A percentile compares a stretch with the other conserved stretches of the same genome.
Evolutionary conservation across 441 rosid species (phyloP).

Genomic region (Melastoma candidum): DNA sequence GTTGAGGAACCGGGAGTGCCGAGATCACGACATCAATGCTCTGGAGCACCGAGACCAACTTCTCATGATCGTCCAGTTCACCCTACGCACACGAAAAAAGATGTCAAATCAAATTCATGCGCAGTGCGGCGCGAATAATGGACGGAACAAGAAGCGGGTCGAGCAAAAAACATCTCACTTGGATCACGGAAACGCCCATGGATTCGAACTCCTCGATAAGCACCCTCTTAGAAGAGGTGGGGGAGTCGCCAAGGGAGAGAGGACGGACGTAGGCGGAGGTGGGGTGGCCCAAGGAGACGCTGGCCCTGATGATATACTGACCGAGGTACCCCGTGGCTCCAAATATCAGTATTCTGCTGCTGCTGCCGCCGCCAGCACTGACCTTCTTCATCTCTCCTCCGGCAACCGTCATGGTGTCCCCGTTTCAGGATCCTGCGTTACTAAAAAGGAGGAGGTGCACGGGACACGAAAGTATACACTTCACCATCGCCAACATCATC

Average conservation of each 20-base stretch:
- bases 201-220: constrained; percentile 14
- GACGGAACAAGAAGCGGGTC: background rate
- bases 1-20: constrained; percentile 29
- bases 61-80: constrained; percentile 36
- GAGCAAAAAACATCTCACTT: constrained; percentile 4
- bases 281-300: constrained; percentile 24
- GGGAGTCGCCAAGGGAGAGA: background rate
- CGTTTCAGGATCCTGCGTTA: too few species aligned
- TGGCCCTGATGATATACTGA: constrained; percentile 28
- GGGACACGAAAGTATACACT: too few species aligned
- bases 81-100: constrained; percentile 12
- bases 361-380: too few species aligned
- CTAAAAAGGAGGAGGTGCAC: too few species aligned
- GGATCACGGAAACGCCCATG: constrained; percentile 19
- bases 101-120: background rate
- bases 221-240: constrained; percentile 11
- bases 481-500: too few species aligned
- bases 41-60: constrained; percentile 24
- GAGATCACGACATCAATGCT: constrained; percentile 29
- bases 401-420: too few species aligned
- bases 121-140: background rate
- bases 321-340: constrained; percentile 14
- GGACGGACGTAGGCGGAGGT: constrained; percentile 33
- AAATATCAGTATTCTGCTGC: constrained; percentile 10
- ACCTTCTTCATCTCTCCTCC: too few species aligned